These are phyloP conservation scores for Aureobasidium sp. DNA, from an alignment of 2,329 filamentous ascomycete genomes.

Conservation along the genomic window DNA sequence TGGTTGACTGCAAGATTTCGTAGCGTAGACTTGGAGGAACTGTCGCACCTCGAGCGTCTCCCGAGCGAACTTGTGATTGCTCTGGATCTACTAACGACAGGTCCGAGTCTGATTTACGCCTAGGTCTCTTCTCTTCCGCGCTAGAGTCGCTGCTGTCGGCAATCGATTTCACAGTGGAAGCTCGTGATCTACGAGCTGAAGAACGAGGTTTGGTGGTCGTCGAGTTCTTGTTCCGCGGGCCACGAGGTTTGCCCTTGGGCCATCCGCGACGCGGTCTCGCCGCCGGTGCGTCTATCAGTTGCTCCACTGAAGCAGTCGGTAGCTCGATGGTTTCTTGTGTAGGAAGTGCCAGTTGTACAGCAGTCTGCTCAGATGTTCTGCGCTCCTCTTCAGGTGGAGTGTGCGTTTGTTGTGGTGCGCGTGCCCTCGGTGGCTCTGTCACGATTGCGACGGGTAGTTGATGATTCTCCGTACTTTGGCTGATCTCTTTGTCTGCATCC, in stretches of 20 bases:
- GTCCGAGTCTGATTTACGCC: slow-evolving; percentile 13
- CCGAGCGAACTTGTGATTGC: not conserved
- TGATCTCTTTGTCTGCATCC: not conserved
- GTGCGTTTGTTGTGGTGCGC: slow-evolving; percentile 15
- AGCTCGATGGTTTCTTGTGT: slow-evolving; percentile 3
- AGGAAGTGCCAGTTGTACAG: slow-evolving; percentile 18
- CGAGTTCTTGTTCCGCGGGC: slow-evolving; percentile 21
- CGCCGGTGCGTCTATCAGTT: not conserved
- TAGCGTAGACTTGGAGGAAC: slow-evolving; percentile 14
- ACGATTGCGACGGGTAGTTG: not conserved
- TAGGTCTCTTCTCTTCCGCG: slow-evolving; percentile 4
- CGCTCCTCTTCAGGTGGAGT: slow-evolving; percentile 18
- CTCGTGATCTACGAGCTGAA: slow-evolving; percentile 6
- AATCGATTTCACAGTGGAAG: slow-evolving; percentile 8
- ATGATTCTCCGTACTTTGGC: not conserved
- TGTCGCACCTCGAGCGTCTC: not conserved
- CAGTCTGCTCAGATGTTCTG: not conserved
- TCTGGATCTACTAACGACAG: not conserved
- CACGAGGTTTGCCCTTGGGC: slow-evolving; percentile 40
- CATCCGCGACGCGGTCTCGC: slow-evolving; percentile 29
- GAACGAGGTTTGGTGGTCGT: slow-evolving; percentile 44
- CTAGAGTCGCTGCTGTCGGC: slow-evolving; percentile 6
- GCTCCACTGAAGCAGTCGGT: not conserved
- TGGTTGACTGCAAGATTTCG: slow-evolving; percentile 4
- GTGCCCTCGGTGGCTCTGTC: not conserved